Evolutionary conservation across 1,284 basidiomycete genomes (phyloP).

Genomic region (Ganoderma meredithae): DNA sequence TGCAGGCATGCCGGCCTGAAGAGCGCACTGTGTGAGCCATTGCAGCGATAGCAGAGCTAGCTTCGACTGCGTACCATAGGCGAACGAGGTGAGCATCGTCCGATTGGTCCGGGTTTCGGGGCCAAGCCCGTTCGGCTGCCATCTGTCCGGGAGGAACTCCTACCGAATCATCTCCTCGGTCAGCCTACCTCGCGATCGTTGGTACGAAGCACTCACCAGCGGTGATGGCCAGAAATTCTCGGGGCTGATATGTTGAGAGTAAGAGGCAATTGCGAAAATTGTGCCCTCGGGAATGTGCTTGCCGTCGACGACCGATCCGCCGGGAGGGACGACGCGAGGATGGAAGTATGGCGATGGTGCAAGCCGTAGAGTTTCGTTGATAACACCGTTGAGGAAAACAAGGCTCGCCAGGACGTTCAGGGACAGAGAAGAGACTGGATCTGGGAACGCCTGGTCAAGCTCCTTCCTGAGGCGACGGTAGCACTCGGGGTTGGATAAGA

Average conservation of each 20-base stretch:
- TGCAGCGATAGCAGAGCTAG: not conserved
- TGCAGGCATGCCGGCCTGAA: constrained; percentile 5
- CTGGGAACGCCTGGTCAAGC: constrained; percentile 34
- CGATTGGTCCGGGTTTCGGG: constrained; percentile 24
- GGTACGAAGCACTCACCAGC: not conserved
- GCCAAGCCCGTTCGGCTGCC: constrained; percentile 31
- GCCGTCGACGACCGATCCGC: constrained; percentile 31
- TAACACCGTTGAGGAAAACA: constrained; percentile 38
- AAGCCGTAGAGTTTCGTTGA: constrained; percentile 37
- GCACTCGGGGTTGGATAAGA: constrained; percentile 29
- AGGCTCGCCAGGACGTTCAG: constrained; percentile 28
- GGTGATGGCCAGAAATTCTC: constrained; percentile 40
- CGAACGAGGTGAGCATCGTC: constrained; percentile 32
- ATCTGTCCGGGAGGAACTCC: constrained; percentile 38
- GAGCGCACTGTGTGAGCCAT: no score
- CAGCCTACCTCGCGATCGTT: not conserved
- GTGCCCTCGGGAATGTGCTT: constrained; percentile 38
- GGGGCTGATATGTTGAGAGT: constrained; percentile 33
- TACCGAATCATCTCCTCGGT: not conserved
- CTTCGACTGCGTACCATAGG: constrained; percentile 25
- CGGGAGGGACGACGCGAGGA: constrained; percentile 34
- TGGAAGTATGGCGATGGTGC: constrained; percentile 34
- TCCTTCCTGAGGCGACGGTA: constrained; percentile 34
- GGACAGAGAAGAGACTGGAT: constrained; percentile 20
- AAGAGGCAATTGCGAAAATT: constrained; percentile 37